A percentile compares a stretch with the other conserved stretches of the same genome.
phyloP scores from a whole-genome alignment of 108 stramenopile species.

The Skeletonema potamos region DNA sequence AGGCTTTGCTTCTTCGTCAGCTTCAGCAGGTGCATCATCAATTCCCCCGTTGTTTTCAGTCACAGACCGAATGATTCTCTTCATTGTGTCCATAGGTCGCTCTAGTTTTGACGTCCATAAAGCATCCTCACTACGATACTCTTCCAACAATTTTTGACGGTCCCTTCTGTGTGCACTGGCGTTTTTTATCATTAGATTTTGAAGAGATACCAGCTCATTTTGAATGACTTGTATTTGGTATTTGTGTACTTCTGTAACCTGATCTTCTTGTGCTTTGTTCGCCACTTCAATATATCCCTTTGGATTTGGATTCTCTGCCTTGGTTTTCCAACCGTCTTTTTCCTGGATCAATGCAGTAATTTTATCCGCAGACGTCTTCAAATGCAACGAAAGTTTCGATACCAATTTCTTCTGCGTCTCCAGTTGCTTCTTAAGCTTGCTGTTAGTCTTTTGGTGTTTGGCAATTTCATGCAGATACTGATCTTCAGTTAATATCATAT shows the following conservation, averaged over 20 bases:
- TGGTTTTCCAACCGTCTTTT: neutral
- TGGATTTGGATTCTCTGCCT: neutral
- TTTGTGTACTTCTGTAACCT: neutral
- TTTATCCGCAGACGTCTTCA: slow-evolving; percentile 36
- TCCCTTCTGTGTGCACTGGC: neutral
- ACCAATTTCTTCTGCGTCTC: slow-evolving; percentile 24
- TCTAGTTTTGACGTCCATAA: neutral
- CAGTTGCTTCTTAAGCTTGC: slow-evolving; percentile 6
- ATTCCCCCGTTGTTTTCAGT: neutral
- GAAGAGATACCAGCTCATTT: slow-evolving; percentile 15
- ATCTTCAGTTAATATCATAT: slow-evolving; percentile 4
- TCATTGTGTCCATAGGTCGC: slow-evolving; percentile 13
- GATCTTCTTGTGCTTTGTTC: neutral
- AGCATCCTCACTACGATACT: slow-evolving; percentile 1
- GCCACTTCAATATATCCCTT: neutral
- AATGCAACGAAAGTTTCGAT: slow-evolving; percentile 20
- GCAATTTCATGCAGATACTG: slow-evolving; percentile 14
- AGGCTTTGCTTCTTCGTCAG: neutral
- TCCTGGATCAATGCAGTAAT: slow-evolving; percentile 15
- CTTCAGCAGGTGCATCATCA: neutral
- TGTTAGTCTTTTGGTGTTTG: slow-evolving; percentile 22
- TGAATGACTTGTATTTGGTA: slow-evolving; percentile 18
- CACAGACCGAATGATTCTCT: slow-evolving; percentile 13
- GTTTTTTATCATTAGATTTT: slow-evolving; percentile 9
- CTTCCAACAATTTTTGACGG: neutral